phyloP scores from a whole-genome alignment of 2,329 filamentous ascomycete genomes.

The Albifimbria verrucaria region DNA sequence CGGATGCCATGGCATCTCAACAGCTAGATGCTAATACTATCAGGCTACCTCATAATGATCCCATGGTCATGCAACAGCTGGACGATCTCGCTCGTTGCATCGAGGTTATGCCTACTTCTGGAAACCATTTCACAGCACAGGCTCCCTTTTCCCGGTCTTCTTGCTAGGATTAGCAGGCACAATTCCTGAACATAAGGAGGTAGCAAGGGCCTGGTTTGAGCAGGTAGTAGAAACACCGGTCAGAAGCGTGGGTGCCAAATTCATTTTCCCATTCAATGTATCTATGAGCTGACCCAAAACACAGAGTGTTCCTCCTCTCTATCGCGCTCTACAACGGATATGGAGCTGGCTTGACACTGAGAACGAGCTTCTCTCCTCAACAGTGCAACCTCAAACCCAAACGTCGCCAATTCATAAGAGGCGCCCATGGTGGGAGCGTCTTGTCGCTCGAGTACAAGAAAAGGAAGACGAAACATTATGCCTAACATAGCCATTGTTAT shows the following conservation, averaged over 20 bases:
- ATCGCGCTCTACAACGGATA: conserved; percentile 27
- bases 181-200: conserved; percentile 18
- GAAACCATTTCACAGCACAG: conserved; percentile 36
- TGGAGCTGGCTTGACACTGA: conserved; percentile 32
- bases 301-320: conserved; percentile 39
- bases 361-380: conserved; percentile 12
- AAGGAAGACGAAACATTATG: conserved; percentile 33
- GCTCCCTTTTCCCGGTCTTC: conserved; percentile 39
- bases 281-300: neutral
- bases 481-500: too few species aligned
- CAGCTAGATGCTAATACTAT: conserved; percentile 6
- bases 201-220: conserved; percentile 32
- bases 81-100: conserved; percentile 33
- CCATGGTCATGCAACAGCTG: conserved; percentile 27
- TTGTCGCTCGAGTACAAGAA: conserved; percentile 28
- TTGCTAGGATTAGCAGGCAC: conserved; percentile 35
- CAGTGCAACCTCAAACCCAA: conserved; percentile 11
- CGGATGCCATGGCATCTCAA: too few species aligned
- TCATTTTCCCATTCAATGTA: conserved; percentile 8
- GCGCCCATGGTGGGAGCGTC: conserved; percentile 36
- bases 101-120: conserved; percentile 37
- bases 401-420: conserved; percentile 23
- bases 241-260: conserved; percentile 35
- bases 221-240: conserved; percentile 32
- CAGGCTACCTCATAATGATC: conserved; percentile 35